Base-by-base conservation (phyloP, 148 eudicot genomes). In the Bassia scoparia region DNA sequence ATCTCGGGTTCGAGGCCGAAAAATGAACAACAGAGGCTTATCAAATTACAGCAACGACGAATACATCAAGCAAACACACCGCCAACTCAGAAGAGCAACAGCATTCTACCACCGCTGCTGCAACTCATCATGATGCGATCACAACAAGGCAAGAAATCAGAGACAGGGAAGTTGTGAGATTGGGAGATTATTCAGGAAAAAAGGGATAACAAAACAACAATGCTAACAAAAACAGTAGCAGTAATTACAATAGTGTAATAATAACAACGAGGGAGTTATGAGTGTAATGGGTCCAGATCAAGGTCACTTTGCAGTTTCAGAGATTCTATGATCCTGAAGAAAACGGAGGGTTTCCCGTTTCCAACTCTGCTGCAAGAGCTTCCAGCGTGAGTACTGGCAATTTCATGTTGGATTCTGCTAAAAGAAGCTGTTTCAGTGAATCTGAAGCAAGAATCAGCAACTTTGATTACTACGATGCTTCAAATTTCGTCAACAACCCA, bases 251-350 rank as follows among this genome's bases (percentile, higher is more conserved):
- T 41, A 50, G 79, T 0, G 31, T n/a, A 81, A 77, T 67, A 78
- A 69, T 6, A 84, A 79, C 43, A 80, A 86, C 75, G 54, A 76
- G 68, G 72, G 69, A 82, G 74, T 31, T 46, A 76, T 69, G 86
- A 84, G 27, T 63, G 74, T 37, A 67, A 71, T 16, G 82, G 82
- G 35, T 78, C 98, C 13, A 86, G 98, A 76, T 94, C 97, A 27
- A 85, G 98, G 31, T 94, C 98, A 16, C 71, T 94, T 0, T 85
- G 95, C 16, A 88, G 93, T 66, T 94, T 89, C 76, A 78, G 89
- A 48, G 88, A 2, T 76, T 77, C 33, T 78, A 78, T 53, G 87
- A 87, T 60, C 67, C 78, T 3, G 89, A 82, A 50, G 78, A 74
- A 37, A 85, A 78, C 15, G 82, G 82, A 2, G 83, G 87, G 48